These are phyloP conservation scores for Cystofilobasidium bisporidii DNA, from an alignment of 768 basidiomycete species.

Conservation along the genomic window DNA sequence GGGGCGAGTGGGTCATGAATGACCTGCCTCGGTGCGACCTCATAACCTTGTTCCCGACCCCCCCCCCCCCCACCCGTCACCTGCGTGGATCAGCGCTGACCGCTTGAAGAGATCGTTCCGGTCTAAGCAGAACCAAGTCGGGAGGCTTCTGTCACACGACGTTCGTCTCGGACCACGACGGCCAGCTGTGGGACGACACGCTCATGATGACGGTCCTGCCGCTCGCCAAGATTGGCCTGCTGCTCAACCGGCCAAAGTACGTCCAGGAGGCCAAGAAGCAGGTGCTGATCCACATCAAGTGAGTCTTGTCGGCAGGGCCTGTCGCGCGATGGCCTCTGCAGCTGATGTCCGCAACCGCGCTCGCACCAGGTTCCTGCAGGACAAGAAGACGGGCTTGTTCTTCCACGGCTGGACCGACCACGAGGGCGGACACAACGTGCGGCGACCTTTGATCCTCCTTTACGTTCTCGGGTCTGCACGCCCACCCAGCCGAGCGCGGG, in stretches of 20 bases:
- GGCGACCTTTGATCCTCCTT: neutral
- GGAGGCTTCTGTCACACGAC: constrained; percentile 46
- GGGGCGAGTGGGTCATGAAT: constrained; percentile 51
- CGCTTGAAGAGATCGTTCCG: too few species aligned
- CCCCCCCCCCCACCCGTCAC: too few species aligned
- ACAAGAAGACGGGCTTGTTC: constrained; percentile 46
- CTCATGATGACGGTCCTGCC: constrained; percentile 54
- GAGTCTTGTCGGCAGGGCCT: too few species aligned
- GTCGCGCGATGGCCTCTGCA: too few species aligned
- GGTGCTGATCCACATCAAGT: constrained; percentile 45
- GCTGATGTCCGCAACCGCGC: neutral
- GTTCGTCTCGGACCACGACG: constrained; percentile 43
- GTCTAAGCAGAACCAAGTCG: constrained; percentile 44
- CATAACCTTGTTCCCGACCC: too few species aligned
- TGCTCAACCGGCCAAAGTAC: constrained; percentile 48
- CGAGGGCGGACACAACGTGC: constrained; percentile 16
- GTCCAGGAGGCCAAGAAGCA: constrained; percentile 52
- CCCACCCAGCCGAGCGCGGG: too few species aligned
- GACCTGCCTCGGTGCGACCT: constrained; percentile 40
- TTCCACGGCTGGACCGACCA: constrained; percentile 43
- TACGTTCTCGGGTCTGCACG: neutral
- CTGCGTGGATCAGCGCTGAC: too few species aligned
- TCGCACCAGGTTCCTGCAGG: constrained; percentile 36
- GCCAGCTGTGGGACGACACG: constrained; percentile 54
- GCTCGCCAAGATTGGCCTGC: constrained; percentile 50